Conservation (phyloP, 176 grass and related monocot genomes). For the Cenchrus americanus region DNA sequence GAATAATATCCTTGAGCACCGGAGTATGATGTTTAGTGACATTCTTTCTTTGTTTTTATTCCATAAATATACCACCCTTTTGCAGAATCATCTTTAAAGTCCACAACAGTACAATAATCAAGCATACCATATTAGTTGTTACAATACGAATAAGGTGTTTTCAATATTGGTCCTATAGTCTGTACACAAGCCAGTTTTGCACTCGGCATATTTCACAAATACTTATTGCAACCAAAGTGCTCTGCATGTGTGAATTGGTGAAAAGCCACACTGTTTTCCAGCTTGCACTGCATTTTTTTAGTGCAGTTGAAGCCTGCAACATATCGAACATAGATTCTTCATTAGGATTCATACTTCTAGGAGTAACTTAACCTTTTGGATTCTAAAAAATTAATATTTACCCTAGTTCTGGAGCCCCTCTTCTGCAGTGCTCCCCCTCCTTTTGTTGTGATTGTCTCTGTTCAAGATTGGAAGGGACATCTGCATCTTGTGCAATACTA, state of each 20-base stretch:
- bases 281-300: conserved; percentile 33
- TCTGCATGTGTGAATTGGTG: neutral
- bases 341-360: conserved; percentile 26
- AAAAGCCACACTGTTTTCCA: neutral
- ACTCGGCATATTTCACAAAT: neutral
- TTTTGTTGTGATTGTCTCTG: conserved; percentile 32
- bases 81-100: neutral
- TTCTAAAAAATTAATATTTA: conserved; percentile 47
- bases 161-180: neutral
- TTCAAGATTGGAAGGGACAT: conserved; percentile 42
- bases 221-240: conserved; percentile 16
- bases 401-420: conserved; percentile 53
- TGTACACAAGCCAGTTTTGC: conserved; percentile 25
- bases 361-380: conserved; percentile 22
- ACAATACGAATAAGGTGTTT: conserved; percentile 21
- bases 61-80: too few species aligned
- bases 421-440: conserved; percentile 11
- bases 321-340: conserved; percentile 24
- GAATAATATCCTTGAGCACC: neutral
- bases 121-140: conserved; percentile 12
- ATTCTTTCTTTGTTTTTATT: neutral
- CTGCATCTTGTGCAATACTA: conserved; percentile 39
- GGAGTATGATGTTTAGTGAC: neutral
- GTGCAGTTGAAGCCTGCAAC: conserved; percentile 56
- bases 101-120: neutral